Base-by-base conservation (phyloP, 345 rosid species). In the Gossypium turneri region DNA sequence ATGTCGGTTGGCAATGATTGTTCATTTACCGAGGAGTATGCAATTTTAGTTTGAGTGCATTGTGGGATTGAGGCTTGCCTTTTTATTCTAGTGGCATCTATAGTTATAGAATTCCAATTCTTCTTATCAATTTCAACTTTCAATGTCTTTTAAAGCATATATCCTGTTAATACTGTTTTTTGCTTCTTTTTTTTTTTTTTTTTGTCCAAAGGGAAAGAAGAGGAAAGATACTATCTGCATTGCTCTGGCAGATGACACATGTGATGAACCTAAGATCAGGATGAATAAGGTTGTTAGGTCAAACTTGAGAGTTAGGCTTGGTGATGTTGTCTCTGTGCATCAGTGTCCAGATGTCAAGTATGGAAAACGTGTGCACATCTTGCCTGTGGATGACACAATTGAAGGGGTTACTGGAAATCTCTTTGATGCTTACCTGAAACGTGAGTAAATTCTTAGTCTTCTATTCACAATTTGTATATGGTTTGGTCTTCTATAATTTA, bases 401-500 rank as follows among this genome's bases (percentile, higher is more conserved):
- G 98, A 94, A 82, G 98, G 97, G 11, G 90, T 94, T 58, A 90
- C 97, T 66, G 97, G 96, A 74, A 94, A 88, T 81, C 93, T 94
- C 72, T 94, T 92, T 66, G 97, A 94, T 78, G 96, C 97, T 17
- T 94, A 85, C 82, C 79, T 94, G 63, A 90, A 92, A 79, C 97
- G 98, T 94, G 79, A 85, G 95, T 88, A 5, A 34, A 19, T 11
- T 56, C 50, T 34, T 72, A 13, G 22, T 72, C 34, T 58, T 44
- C 19, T 71, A 38, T 38, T 34, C 47, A 27, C 19, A 53, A 53
- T 4, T 58, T 71, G 12, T 56, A 1, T 55, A 10, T 50, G 70
- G 41, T 34, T 34, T 34, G 41, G 56, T 70, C 43, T 65, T 69
- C 13, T 2, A 12, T 47, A 44, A 20, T 12, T 34, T 34, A 34